Conservation (phyloP, 805 yeast genomes). For the Yarrowia hollandica region DNA sequence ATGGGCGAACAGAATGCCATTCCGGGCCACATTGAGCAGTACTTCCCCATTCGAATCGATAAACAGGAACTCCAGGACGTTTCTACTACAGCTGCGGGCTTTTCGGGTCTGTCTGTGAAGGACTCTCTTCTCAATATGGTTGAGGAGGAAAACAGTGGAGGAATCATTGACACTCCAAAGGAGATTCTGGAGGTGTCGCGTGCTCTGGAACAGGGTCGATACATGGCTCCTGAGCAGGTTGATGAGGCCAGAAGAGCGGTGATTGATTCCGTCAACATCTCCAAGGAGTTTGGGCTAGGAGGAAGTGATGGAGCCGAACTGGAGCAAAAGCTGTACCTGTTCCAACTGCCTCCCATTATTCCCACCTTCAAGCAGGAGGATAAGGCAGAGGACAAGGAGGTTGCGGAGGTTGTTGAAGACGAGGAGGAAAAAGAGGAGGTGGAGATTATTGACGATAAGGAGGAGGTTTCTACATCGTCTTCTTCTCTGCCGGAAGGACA, state of each 20-base stretch:
- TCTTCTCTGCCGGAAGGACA: conserved; percentile 49
- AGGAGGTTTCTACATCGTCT: neutral
- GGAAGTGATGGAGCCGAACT: conserved; percentile 31
- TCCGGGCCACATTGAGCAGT: conserved; percentile 32
- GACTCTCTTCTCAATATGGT: neutral
- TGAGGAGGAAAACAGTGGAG: conserved; percentile 6
- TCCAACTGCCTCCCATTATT: conserved; percentile 53
- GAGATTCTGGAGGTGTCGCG: conserved; percentile 25
- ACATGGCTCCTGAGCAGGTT: conserved; percentile 29
- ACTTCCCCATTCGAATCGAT: conserved; percentile 37
- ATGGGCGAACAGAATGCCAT: conserved; percentile 27
- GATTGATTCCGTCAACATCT: neutral
- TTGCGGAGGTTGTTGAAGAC: neutral
- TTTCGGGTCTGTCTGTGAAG: neutral
- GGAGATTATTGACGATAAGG: conserved; percentile 20
- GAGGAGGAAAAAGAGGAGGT: conserved; percentile 14
- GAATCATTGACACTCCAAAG: conserved; percentile 13
- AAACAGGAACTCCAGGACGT: conserved; percentile 30
- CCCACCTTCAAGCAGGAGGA: conserved; percentile 43
- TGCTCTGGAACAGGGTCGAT: conserved; percentile 21
- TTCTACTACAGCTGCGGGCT: conserved; percentile 4
- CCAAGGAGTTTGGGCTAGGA: conserved; percentile 24
- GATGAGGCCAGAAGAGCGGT: conserved; percentile 27
- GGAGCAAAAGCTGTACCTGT: conserved; percentile 41
- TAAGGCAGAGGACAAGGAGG: neutral